phyloP scores from a whole-genome alignment of 2,329 filamentous ascomycete species.

The Endoconidiophora polonica region DNA sequence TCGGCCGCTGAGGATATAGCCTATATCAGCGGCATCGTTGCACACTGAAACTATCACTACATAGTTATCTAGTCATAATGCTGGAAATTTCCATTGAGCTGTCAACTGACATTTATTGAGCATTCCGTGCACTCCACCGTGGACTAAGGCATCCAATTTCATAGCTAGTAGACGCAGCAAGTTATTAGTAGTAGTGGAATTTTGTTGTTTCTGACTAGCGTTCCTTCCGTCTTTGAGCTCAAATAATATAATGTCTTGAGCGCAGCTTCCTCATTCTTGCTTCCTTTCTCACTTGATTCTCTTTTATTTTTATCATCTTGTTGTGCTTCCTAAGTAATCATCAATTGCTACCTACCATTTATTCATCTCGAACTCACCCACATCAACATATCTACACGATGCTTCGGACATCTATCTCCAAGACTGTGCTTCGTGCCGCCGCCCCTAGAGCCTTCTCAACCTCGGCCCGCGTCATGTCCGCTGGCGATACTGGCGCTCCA shows the following conservation, averaged over 20 bases:
- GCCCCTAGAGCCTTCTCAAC: constrained; percentile 41
- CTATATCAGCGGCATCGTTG: no score
- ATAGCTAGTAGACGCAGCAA: not conserved
- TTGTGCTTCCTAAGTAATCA: not conserved
- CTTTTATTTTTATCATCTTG: not conserved
- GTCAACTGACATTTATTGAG: no score
- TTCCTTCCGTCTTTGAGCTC: not conserved
- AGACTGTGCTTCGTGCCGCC: constrained; percentile 33
- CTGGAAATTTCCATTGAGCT: no score
- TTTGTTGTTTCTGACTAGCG: not conserved
- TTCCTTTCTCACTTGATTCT: not conserved
- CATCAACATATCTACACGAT: constrained; percentile 26
- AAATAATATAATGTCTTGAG: no score
- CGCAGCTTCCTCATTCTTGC: not conserved
- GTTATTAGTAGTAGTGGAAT: not conserved
- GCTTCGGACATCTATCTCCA: constrained; percentile 48
- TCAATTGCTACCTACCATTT: not conserved
- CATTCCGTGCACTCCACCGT: not conserved
- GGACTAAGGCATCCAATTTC: constrained; percentile 10
- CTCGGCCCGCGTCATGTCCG: constrained; percentile 45
- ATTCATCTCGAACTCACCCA: not conserved
- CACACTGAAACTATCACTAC: no score
- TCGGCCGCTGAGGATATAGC: no score
- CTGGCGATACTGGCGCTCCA: constrained; percentile 52
- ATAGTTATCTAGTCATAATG: no score